Evolutionary conservation across 257 asterid genomes (phyloP).

Genomic region (Nicotiana sylvestris): DNA sequence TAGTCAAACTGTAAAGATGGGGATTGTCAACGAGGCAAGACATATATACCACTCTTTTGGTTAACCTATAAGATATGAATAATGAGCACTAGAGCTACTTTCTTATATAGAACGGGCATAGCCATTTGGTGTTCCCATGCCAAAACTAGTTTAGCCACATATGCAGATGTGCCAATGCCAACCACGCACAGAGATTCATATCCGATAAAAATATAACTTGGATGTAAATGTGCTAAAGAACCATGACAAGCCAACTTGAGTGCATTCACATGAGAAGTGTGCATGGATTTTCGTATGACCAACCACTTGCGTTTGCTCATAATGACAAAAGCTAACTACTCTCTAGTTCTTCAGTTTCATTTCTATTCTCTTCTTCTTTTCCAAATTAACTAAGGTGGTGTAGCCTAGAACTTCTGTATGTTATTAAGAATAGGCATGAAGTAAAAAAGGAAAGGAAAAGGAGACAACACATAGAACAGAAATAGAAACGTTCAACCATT

Average conservation of each 20-base stretch:
- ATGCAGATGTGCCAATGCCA: neutral
- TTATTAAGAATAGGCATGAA: neutral
- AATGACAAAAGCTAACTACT: neutral
- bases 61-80: neutral
- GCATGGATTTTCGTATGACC: neutral
- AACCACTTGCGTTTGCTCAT: neutral
- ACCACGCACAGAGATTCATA: neutral
- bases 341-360: neutral
- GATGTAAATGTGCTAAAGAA: neutral
- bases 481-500: neutral
- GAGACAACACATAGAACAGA: neutral
- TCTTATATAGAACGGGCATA: neutral
- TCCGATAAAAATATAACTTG: neutral
- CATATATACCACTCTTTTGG: neutral
- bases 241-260: neutral
- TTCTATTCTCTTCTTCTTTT: neutral
- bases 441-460: neutral
- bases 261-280: neutral
- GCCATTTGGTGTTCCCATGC: neutral
- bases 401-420: neutral
- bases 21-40: neutral
- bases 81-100: neutral
- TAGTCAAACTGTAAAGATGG: constrained; percentile 60
- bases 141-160: neutral
- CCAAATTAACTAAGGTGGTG: neutral